Conservation (phyloP, 1,284 basidiomycete genomes). For the Taiwanofungus camphoratus region DNA sequence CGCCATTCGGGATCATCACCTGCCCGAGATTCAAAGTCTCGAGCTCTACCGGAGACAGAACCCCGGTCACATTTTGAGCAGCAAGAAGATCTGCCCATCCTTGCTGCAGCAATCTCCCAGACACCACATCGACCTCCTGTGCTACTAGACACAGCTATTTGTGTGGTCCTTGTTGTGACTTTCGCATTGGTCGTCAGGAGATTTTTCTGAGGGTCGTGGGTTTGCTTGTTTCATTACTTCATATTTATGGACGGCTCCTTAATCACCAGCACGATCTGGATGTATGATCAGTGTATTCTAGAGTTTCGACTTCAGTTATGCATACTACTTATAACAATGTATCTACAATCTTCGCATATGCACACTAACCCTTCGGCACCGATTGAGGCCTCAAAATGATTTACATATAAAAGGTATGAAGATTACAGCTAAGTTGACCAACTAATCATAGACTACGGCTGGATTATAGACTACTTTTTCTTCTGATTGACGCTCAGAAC, state of each 20-base stretch:
- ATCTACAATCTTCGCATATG: too few relatives aligned
- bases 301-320: too few relatives aligned
- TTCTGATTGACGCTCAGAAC: conserved; percentile 71
- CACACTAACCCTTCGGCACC: too few relatives aligned
- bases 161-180: conserved; percentile 57
- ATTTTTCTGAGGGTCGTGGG: conserved; percentile 38
- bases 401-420: too few relatives aligned
- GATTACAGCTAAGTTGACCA: too few relatives aligned
- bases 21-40: conserved; percentile 1
- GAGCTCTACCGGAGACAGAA: conserved; percentile 7
- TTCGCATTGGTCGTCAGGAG: conserved; percentile 58
- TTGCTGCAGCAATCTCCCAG: conserved; percentile 18
- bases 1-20: conserved; percentile 15
- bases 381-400: too few relatives aligned
- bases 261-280: too few relatives aligned
- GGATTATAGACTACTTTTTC: conserved; percentile 46
- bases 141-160: conserved; percentile 62
- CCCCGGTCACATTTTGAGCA: conserved; percentile 12
- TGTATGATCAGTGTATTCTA: not conserved
- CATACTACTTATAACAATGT: too few relatives aligned
- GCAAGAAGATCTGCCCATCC: conserved; percentile 8
- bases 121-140: conserved; percentile 44
- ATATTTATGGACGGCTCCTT: not conserved
- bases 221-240: conserved; percentile 1
- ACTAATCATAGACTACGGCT: too few relatives aligned